Evolutionary conservation across 1,284 basidiomycete genomes (phyloP).

Genomic region (Ceratobasidium sp.): DNA sequence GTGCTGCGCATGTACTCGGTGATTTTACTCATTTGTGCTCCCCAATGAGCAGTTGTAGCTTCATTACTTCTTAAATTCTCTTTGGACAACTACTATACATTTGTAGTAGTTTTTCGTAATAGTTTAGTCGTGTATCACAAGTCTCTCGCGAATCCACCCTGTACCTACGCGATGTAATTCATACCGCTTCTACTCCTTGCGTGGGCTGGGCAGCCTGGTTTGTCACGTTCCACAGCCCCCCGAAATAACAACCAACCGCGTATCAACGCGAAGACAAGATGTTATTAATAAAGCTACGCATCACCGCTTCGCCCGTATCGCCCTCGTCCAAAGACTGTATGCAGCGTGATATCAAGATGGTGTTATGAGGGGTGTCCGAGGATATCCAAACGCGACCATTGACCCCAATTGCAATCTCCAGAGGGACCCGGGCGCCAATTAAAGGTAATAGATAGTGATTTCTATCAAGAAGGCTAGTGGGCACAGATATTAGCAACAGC

Average conservation of each 20-base stretch:
- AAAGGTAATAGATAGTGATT: slow-evolving; percentile 78
- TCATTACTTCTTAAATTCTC: not conserved
- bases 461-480: slow-evolving; percentile 72
- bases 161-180: slow-evolving; percentile 15
- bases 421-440: slow-evolving; percentile 75
- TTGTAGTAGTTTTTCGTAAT: not conserved
- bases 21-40: not conserved
- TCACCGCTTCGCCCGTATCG: slow-evolving; percentile 37
- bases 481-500: slow-evolving; percentile 12
- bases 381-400: slow-evolving; percentile 87
- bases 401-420: slow-evolving; percentile 81
- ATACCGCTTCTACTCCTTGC: not conserved
- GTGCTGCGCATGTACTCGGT: slow-evolving; percentile 10
- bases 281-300: slow-evolving; percentile 45
- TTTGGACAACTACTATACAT: slow-evolving; percentile 1
- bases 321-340: slow-evolving; percentile 71
- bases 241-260: not conserved
- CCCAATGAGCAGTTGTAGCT: not conserved
- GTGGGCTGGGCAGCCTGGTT: not conserved
- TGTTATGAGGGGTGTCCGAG: slow-evolving; percentile 72
- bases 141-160: not conserved
- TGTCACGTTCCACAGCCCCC: not conserved
- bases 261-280: slow-evolving; percentile 43
- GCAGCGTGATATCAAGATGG: slow-evolving; percentile 73
- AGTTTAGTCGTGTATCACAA: not conserved